These are phyloP conservation scores for Plasmodium falciparum DNA, from an alignment of 169 alveolate genomes.

Conservation along the genomic window DNA sequence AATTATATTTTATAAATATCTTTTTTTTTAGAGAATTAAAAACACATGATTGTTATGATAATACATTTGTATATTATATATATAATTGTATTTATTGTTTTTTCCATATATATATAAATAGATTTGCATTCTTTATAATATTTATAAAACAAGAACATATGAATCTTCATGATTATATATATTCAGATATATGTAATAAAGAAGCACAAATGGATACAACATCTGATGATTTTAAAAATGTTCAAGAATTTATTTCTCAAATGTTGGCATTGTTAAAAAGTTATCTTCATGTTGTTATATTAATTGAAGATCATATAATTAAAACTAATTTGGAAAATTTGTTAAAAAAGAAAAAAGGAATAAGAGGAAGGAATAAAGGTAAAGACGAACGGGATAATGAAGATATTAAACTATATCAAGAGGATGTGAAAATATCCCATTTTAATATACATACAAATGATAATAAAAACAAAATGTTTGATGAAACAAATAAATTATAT, in stretches of 20 bases:
- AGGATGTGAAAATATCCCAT: too few relatives aligned
- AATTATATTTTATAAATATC: slow-evolving; percentile 52
- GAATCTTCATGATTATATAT: neutral
- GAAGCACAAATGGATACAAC: neutral
- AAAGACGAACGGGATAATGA: too few relatives aligned
- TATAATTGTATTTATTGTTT: slow-evolving; percentile 48
- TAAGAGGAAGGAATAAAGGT: too few relatives aligned
- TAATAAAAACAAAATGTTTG: too few relatives aligned
- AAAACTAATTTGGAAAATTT: slow-evolving; percentile 23
- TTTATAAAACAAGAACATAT: slow-evolving; percentile 19
- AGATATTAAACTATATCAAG: too few relatives aligned
- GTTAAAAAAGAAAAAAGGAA: slow-evolving; percentile 26
- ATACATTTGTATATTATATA: slow-evolving; percentile 41
- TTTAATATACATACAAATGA: too few relatives aligned
- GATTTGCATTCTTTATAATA: slow-evolving; percentile 30
- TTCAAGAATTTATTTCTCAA: slow-evolving; percentile 30
- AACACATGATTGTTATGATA: slow-evolving; percentile 17
- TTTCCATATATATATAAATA: slow-evolving; percentile 35
- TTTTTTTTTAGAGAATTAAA: slow-evolving; percentile 50
- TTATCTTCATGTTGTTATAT: slow-evolving; percentile 6
- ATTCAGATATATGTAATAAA: neutral
- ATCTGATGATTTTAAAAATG: slow-evolving; percentile 2
- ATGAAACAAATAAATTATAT: neutral
- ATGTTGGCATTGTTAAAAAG: slow-evolving; percentile 25
- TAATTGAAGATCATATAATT: slow-evolving; percentile 59